These are phyloP conservation scores for Wickerhamiella bombiphila DNA, from an alignment of 805 yeast species.

Conservation along the genomic window DNA sequence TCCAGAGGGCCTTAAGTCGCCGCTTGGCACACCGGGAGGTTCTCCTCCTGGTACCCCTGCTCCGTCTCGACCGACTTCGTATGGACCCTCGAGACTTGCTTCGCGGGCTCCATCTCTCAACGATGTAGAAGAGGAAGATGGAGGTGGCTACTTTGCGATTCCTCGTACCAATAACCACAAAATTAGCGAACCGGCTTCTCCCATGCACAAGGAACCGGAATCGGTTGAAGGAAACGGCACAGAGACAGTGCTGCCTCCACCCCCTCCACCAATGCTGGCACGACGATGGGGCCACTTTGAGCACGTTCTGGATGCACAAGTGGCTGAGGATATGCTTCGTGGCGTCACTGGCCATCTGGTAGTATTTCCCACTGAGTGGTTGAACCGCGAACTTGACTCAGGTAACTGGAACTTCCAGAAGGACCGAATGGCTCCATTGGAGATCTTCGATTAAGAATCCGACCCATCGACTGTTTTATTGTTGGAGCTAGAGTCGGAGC, in stretches of 20 bases:
- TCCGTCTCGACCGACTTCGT: background rate
- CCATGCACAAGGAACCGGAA: background rate
- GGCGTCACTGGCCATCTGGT: constrained; percentile 80
- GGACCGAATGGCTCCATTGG: constrained; percentile 89
- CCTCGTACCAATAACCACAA: background rate
- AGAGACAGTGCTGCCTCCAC: background rate
- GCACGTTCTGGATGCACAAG: constrained; percentile 50
- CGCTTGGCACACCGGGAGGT: background rate
- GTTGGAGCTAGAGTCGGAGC: too few relatives aligned
- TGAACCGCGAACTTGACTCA: constrained; percentile 61
- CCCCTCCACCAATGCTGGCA: constrained; percentile 2
- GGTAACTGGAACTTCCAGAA: constrained; percentile 93
- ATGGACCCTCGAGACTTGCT: background rate
- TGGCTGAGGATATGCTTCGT: constrained; percentile 58
- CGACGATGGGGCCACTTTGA: constrained; percentile 22
- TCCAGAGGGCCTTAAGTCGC: constrained; percentile 2
- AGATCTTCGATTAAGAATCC: constrained; percentile 70
- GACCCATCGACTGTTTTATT: too few relatives aligned
- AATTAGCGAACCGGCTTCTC: background rate
- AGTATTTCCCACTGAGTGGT: constrained; percentile 86
- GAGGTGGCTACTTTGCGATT: background rate
- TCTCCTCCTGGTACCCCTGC: background rate
- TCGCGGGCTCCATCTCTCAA: background rate
- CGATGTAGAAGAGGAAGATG: background rate
- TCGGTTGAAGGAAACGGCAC: background rate